Conservation (phyloP, 805 yeast species). For the Barnettozyma californica region DNA sequence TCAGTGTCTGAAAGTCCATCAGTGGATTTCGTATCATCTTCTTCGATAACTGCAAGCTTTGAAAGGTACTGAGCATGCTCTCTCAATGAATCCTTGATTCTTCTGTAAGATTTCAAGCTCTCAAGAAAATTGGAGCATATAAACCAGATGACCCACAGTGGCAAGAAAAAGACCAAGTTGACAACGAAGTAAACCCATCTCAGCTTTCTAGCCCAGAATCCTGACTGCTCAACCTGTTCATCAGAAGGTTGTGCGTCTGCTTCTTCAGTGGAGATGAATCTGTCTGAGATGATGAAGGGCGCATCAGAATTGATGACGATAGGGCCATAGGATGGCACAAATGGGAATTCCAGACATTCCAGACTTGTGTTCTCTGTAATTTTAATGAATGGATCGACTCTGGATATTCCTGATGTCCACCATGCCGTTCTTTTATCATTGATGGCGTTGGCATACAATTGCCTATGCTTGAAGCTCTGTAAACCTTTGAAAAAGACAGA, state of each 20-base stretch:
- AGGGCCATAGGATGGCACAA: conserved; percentile 49
- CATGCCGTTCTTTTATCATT: conserved; percentile 80
- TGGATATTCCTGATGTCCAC: conserved; percentile 74
- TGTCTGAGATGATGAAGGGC: conserved; percentile 31
- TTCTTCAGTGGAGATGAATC: conserved; percentile 12
- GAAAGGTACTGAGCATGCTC: conserved; percentile 24
- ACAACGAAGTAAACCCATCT: conserved; percentile 45
- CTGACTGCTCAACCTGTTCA: conserved; percentile 13
- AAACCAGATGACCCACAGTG: conserved; percentile 60
- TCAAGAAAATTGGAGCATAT: conserved; percentile 40
- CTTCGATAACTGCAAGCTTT: conserved; percentile 15
- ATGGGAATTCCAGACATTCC: conserved; percentile 35
- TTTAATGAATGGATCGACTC: conserved; percentile 50
- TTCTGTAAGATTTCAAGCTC: conserved; percentile 33
- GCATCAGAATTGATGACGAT: conserved; percentile 47
- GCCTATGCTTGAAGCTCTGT: conserved; percentile 42
- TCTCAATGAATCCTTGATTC: conserved; percentile 28
- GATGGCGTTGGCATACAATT: conserved; percentile 69
- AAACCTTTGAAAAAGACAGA: conserved; percentile 59
- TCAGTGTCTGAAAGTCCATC: conserved; percentile 4
- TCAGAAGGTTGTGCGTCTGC: background rate
- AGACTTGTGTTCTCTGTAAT: conserved; percentile 40
- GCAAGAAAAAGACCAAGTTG: conserved; percentile 48
- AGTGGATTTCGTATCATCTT: background rate
- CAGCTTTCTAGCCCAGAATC: conserved; percentile 34